Base-by-base conservation (phyloP, 1,284 basidiomycete species). In the Kalmanozyma brasiliensis region DNA sequence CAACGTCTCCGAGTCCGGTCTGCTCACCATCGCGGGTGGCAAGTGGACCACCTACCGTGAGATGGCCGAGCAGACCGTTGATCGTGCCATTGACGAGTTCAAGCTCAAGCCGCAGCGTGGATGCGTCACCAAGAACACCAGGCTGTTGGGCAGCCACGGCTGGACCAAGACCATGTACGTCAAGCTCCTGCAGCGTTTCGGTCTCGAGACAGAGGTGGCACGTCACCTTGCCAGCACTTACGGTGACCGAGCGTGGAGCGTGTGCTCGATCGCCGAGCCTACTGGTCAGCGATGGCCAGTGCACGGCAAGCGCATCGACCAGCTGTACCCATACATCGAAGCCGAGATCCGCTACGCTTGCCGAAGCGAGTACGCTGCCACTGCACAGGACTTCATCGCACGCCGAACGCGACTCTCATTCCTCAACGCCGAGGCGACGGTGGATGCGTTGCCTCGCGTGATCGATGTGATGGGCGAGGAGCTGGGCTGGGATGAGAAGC, bases 91-190 rank as follows among this genome's bases (percentile, higher is more conserved):
- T 68, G 87, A 91, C 82, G 87, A 87, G 52, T 97, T 92, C 84
- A 85, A 84, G 29, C 83, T 94, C 47, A 83, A 88, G 77, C 88
- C 87, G 3, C 52, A 75, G 62, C 78, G 78, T 19, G 76, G 62
- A 10, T 95, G 92, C 79, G 87, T 91, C 46, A 97, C 95, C 26
- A 89, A 90, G 58, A 86, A 86, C 60, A 84, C 96, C 77, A 88
- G 91, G 82, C 86, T 98, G 32, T 87, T 98, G 17, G 95, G 95
- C n/a, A 92, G 90, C 72, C 92, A 97, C 78, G 92, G 90, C 9
- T 98, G 95, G 95, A 90, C 88, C 81, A 87, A 90, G 77, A 94
- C 93, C 78, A 95, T 97, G 93, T 98, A 96, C 83, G 95, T 98
- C 84, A 91, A 92, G 68, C 86, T 98, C 57, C 91, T 95, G 76